Evolutionary conservation across 2,329 filamentous ascomycete species (phyloP), one percentile per base, ranked within the genome.

Genomic region (Lecanicillium sp.): DNA sequence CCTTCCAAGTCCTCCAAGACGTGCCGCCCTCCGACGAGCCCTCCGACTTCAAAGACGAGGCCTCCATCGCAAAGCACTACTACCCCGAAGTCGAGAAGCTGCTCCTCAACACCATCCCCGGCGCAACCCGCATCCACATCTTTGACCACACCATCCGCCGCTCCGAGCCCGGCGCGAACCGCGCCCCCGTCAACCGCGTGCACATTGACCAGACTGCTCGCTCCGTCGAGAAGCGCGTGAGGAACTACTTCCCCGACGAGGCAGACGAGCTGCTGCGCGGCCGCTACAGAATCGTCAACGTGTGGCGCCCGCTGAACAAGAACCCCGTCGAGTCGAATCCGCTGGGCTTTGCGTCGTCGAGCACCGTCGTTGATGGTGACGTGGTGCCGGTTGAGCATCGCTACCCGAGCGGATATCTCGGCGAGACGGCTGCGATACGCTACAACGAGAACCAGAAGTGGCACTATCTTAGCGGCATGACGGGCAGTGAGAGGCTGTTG

Each of bases 131-230:
- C 4, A 67, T 94, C 20, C 66, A 85, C 48, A 65, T 94, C 54
- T 95, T 94, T 62, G 87, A 94, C 67, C 85, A 95, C 65, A 94
- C 87, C 7, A 77, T 94, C 57, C 82, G 88, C n/a, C 75, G 83
- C 30, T 67, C 75, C 9, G 55, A 60, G 2, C 71, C 78, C 0
- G 59, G 65, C 38, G 73, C 83, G 0, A 58, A 60, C n/a, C 75
- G 87, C 34, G 67, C 64, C 2, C 86, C 88, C 2, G 86, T 94
- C 0, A 75, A 68, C 11, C 61, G 74, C 29, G 84, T 84, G 0
- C 88, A 95, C 59, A 83, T 94, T 45, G 88, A 95, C 57, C 88
- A 95, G 62, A 92, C 86, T 0, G 60, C 73, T 6, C 58, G 58
- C 13, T 81, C 83, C 0, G 79, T 83, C 1, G 70, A 63, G 9